phyloP scores from a whole-genome alignment of 2,329 filamentous ascomycete species.

The Xylariomycetidae sp. region DNA sequence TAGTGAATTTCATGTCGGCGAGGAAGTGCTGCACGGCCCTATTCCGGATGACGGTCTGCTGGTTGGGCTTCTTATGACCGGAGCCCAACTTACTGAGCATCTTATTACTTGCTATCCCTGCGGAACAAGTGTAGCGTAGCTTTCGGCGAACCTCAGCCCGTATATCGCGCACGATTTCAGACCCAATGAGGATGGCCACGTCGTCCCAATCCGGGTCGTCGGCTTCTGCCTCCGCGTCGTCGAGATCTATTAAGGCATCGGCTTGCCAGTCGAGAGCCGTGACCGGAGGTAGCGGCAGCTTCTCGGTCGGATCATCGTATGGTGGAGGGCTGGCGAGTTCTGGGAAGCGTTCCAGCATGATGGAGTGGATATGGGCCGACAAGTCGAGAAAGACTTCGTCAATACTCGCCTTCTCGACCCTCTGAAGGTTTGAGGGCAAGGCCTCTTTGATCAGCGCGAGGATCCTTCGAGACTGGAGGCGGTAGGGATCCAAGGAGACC shows the following conservation, averaged over 20 bases:
- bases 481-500: slow-evolving; percentile 88
- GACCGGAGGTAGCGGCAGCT: slow-evolving; percentile 61
- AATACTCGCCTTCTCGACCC: slow-evolving; percentile 87
- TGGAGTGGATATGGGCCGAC: slow-evolving; percentile 72
- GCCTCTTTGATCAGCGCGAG: slow-evolving; percentile 69
- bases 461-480: slow-evolving; percentile 77
- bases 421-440: slow-evolving; percentile 60
- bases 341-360: slow-evolving; percentile 70
- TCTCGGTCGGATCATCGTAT: slow-evolving; percentile 66
- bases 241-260: slow-evolving; percentile 75
- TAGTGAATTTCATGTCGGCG: slow-evolving; percentile 82
- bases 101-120: slow-evolving; percentile 84
- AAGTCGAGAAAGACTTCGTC: slow-evolving; percentile 95
- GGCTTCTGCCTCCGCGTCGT: slow-evolving; percentile 64
- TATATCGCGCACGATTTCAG: slow-evolving; percentile 78
- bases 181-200: slow-evolving; percentile 76
- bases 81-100: slow-evolving; percentile 93
- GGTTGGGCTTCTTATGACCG: slow-evolving; percentile 85
- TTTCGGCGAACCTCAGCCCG: slow-evolving; percentile 61
- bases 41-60: slow-evolving; percentile 89
- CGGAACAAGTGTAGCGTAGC: slow-evolving; percentile 86
- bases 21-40: slow-evolving; percentile 76
- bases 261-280: slow-evolving; percentile 76
- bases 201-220: slow-evolving; percentile 96
- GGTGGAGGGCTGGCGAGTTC: slow-evolving; percentile 63